Base-by-base conservation (phyloP, 1,284 basidiomycete genomes). In the Phlebopus sp. region DNA sequence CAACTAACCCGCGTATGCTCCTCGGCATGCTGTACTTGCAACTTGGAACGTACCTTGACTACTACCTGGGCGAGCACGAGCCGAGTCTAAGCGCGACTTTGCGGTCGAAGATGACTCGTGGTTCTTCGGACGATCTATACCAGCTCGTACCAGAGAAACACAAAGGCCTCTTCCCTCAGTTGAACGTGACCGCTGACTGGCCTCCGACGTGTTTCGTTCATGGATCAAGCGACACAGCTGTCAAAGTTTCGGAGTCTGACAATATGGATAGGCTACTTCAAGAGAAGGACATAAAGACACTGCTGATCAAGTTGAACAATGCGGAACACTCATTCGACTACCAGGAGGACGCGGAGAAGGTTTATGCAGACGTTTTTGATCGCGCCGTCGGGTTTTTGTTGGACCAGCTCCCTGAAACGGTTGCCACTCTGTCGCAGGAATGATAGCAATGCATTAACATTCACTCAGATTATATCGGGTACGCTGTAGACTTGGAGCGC, bases 1-100 rank as follows among this genome's bases (percentile, higher is more conserved):
- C 82, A 2, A 73, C 77, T 1, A 82, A 82, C 53, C 77, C 77
- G 7, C 76, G 83, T 27, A 81, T 81, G 80, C 68, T 75, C n/a
- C 66, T 84, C 21, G 64, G 72, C 6, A 70, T 79, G 5, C 65
- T 85, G 8, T 81, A 79, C 50, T 67, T 83, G 15, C 84, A 86
- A 56, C 69, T 78, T 17, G 84, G 82, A 11, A 62, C 59, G 1
- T 79, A 69, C 44, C 59, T 85, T 2, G 83, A 86, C 59, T 84
- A 85, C 55, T 78, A 75, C 54, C 81, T 81, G 0, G 82, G 81
- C 9, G 58, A 63, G 19, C 75, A 82, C 55, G 65, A 69, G 5
- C 75, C 79, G 4, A 79, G 79, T 53, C 59, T 85, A 13, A 84
- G 80, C 51, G 54, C 41, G 1, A 30, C 50, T 3, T 66, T 84